Base-by-base conservation (phyloP, 768 basidiomycete genomes). In the Phanerodontia chrysosporium region DNA sequence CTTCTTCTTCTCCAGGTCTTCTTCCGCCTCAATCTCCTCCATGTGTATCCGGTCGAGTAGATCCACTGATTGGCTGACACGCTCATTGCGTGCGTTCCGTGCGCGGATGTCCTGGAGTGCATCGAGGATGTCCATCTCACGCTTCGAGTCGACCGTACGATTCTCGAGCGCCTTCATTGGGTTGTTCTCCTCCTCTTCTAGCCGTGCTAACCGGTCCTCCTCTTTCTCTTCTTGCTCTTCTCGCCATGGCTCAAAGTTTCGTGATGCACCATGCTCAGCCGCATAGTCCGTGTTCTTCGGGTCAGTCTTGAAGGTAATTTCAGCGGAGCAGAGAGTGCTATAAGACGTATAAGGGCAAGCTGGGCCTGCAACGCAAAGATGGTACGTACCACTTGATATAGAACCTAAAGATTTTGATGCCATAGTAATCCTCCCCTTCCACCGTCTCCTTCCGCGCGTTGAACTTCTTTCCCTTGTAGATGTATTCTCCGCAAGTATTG, bases 391-490 rank as follows among this genome's bases (percentile, higher is more conserved):
- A 94, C 76, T 93, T 94, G 67, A 94, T 94, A 66, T 93, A 94
- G 73, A 94, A 94, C 36, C 91, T 80, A 72, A 94, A 94, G 57
- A 93, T 95, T 76, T 97, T 98, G 79, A 99, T 98, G 7, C 96
- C 95, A 78, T 92, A 92, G 68, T 99, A 99, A 64, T 97, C 94
- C 70, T 98, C 96, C 0, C 92, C 94, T 0, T 94, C 89, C 9
- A 97, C 97, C 0, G 96, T 98, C 77, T 99, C 97, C 71, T 99
- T 98, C 51, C 96, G 83, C 5, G 97, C 97, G 66, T 99, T 98
- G 79, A 99, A 99, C 74, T 99, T 99, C 80, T 99, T 99, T 49
- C 97, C 97, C 72, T 99, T 98, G 75, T 98, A 96, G 56, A 99
- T 90, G 68, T 98, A 99, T 75, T 99, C 97, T 49, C 95, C 97